Evolutionary conservation across 768 basidiomycete species (phyloP).

Genomic region (Russula ochroleuca): DNA sequence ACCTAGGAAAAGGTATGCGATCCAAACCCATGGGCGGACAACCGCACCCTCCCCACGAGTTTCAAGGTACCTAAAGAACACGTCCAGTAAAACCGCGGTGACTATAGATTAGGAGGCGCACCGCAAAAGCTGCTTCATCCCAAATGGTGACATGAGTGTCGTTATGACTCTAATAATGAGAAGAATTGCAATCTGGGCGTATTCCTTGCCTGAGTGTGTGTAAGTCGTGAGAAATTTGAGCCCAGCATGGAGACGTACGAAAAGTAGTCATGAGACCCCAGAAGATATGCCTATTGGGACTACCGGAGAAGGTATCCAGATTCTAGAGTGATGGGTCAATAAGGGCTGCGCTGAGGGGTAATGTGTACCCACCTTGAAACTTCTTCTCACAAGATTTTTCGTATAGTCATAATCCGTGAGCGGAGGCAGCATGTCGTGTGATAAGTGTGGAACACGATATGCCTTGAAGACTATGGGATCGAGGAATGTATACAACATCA

Average conservation of each 20-base stretch:
- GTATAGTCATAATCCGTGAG: constrained; percentile 46
- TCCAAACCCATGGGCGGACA: constrained; percentile 69
- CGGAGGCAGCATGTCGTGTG: constrained; percentile 42
- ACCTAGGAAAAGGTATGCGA: constrained; percentile 47
- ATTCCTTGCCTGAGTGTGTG: constrained; percentile 20
- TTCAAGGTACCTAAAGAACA: constrained; percentile 51
- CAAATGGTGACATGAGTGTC: constrained; percentile 33
- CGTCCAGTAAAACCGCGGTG: background rate
- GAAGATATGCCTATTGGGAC: constrained; percentile 29
- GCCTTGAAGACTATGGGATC: constrained; percentile 47
- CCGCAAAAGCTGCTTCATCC: constrained; percentile 35
- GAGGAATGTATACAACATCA: constrained; percentile 49
- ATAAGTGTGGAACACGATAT: constrained; percentile 42
- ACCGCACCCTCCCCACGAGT: constrained; percentile 43
- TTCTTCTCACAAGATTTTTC: constrained; percentile 35
- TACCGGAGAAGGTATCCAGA: constrained; percentile 29
- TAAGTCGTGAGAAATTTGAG: background rate
- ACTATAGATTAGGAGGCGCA: constrained; percentile 17
- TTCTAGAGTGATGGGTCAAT: constrained; percentile 28
- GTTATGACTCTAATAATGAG: constrained; percentile 20
- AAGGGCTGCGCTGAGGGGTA: background rate
- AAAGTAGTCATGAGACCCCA: constrained; percentile 31
- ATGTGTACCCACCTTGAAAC: constrained; percentile 33
- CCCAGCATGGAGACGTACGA: constrained; percentile 11
- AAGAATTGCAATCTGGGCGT: constrained; percentile 14